Evolutionary conservation across 2,329 filamentous ascomycete species (phyloP).

Genomic region (Pseudogymnoascus verrucosus): DNA sequence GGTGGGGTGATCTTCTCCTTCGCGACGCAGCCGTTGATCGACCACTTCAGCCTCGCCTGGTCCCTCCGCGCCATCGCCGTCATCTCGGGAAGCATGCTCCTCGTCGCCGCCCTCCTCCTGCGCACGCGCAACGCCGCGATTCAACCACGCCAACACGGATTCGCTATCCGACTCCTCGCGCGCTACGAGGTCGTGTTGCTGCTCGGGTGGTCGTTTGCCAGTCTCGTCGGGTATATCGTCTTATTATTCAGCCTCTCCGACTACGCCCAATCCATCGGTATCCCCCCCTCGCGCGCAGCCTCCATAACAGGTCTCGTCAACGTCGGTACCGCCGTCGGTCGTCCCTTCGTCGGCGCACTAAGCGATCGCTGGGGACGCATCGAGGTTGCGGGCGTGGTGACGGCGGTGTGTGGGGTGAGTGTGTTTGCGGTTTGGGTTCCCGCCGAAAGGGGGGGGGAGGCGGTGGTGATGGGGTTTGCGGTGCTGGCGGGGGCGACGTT

Average conservation of each 20-base stretch:
- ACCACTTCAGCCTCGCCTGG: slow-evolving; percentile 42
- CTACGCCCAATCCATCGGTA: slow-evolving; percentile 36
- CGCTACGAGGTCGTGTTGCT: slow-evolving; percentile 31
- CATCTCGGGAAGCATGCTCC: slow-evolving; percentile 11
- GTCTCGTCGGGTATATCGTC: slow-evolving; percentile 40
- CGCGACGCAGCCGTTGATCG: slow-evolving; percentile 43
- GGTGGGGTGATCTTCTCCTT: slow-evolving; percentile 46
- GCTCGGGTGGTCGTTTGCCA: slow-evolving; percentile 35
- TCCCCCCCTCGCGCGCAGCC: slow-evolving; percentile 32
- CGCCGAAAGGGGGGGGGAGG: slow-evolving; percentile 31
- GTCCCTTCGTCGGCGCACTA: slow-evolving; percentile 37
- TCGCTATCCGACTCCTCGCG: slow-evolving; percentile 25
- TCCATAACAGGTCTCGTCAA: slow-evolving; percentile 37
- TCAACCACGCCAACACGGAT: slow-evolving; percentile 11
- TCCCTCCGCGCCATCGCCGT: slow-evolving; percentile 38
- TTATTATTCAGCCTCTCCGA: slow-evolving; percentile 40
- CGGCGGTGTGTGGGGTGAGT: slow-evolving; percentile 31
- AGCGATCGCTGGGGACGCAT: slow-evolving; percentile 39
- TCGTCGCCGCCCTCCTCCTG: slow-evolving; percentile 13
- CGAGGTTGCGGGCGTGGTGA: slow-evolving; percentile 33
- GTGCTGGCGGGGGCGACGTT: slow-evolving; percentile 36
- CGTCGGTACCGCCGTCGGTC: slow-evolving; percentile 38
- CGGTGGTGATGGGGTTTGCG: slow-evolving; percentile 34
- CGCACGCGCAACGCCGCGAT: slow-evolving; percentile 17
- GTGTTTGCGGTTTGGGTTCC: slow-evolving; percentile 40